Evolutionary conservation across 148 eudicot genomes (phyloP).

Genomic region (Gaultheria prostrata): DNA sequence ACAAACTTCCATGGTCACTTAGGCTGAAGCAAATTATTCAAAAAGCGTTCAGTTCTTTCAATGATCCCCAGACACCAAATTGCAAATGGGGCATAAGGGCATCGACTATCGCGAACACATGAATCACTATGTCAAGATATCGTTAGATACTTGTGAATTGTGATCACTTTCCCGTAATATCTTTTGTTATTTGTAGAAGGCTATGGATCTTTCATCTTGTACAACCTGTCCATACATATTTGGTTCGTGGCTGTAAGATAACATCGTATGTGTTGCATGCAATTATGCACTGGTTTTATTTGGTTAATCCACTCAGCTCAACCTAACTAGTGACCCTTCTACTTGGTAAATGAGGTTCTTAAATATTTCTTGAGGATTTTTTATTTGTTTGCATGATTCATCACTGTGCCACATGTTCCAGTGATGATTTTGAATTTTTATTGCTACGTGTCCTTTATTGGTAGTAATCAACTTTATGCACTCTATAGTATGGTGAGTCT

Average conservation of each 20-base stretch:
- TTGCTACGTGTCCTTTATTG: neutral
- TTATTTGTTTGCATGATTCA: neutral
- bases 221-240: neutral
- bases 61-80: neutral
- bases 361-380: neutral
- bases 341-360: neutral
- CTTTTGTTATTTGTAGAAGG: neutral
- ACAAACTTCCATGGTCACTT: neutral
- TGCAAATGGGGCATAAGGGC: no score
- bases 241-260: neutral
- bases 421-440: neutral
- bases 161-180: neutral
- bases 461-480: neutral
- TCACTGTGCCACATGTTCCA: neutral
- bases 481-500: neutral
- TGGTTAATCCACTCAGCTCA: neutral
- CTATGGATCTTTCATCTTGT: neutral
- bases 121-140: neutral
- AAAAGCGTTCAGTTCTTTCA: neutral
- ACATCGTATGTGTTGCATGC: neutral
- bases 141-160: neutral
- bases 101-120: neutral
- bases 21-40: neutral
- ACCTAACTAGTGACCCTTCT: neutral
- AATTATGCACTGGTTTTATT: neutral